Percentiles rank a stretch among this genome's conserved stretches.
These are phyloP conservation scores for Fraxinus velutina DNA, from an alignment of 305 asterid genomes.

Conservation along the genomic window DNA sequence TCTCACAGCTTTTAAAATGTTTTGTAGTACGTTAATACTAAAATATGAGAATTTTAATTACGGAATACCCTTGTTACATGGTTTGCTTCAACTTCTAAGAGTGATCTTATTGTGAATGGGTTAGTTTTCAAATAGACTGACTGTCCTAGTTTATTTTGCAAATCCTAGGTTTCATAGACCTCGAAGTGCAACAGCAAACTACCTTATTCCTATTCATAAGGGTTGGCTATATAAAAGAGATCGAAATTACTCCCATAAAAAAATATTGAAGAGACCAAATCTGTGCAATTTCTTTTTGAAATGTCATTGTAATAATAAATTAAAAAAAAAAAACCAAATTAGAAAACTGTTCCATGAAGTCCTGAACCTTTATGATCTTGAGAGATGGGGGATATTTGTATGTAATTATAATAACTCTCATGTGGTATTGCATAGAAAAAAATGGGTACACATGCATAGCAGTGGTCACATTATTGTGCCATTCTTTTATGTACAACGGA, in stretches of 20 bases:
- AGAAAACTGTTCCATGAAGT: not conserved
- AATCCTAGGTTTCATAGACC: not conserved
- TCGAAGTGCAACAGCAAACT: not conserved
- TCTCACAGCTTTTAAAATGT: not conserved
- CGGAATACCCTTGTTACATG: not conserved
- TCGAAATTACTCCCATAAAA: not conserved
- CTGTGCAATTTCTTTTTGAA: not conserved
- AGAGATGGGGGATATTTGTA: not conserved
- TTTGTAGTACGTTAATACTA: not conserved
- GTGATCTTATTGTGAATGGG: not conserved
- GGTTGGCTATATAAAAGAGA: not conserved
- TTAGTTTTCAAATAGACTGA: not conserved
- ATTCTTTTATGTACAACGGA: not conserved
- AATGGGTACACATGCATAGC: not conserved
- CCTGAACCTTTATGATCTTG: not conserved
- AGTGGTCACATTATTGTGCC: not conserved
- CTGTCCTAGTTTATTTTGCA: not conserved
- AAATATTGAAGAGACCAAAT: not conserved
- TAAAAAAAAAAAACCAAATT: not conserved
- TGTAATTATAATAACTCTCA: not conserved
- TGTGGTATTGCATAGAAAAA: not conserved
- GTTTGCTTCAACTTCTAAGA: not conserved
- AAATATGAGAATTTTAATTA: not conserved
- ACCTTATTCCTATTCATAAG: not conserved
- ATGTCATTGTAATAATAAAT: not conserved